These are phyloP conservation scores for Blepharisma japonicum DNA, from an alignment of 73 alveolate species.

Conservation along the genomic window DNA sequence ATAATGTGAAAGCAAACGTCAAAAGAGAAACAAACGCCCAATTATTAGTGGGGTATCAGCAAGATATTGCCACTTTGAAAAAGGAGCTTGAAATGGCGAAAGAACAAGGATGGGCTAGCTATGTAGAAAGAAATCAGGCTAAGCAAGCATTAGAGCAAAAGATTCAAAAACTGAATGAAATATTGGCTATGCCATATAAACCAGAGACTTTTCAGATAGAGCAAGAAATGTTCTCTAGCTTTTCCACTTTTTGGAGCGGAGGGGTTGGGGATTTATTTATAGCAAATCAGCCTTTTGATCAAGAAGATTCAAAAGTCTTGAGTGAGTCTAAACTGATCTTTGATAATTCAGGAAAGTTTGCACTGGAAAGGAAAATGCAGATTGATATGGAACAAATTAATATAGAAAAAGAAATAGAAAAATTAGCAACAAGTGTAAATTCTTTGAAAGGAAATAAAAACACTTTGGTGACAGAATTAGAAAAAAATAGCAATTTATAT, in stretches of 20 bases:
- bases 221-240: neutral
- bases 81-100: conserved; percentile 77
- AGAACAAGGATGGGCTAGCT: conserved; percentile 65
- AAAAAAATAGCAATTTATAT: neutral
- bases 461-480: neutral
- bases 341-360: neutral
- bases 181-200: neutral
- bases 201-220: neutral
- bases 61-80: neutral
- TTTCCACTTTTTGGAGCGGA: neutral
- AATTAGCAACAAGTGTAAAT: neutral
- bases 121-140: conserved; percentile 46
- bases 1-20: conserved; percentile 71
- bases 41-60: neutral
- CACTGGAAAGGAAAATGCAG: neutral
- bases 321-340: neutral
- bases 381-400: neutral
- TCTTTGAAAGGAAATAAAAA: neutral
- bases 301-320: neutral
- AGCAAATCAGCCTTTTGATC: neutral
- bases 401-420: neutral
- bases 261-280: conserved; percentile 10
- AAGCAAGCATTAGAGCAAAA: neutral
- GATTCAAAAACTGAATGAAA: neutral
- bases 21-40: conserved; percentile 30